Base-by-base conservation (phyloP, 2,329 filamentous ascomycete genomes). In the Epichloe sibirici region DNA sequence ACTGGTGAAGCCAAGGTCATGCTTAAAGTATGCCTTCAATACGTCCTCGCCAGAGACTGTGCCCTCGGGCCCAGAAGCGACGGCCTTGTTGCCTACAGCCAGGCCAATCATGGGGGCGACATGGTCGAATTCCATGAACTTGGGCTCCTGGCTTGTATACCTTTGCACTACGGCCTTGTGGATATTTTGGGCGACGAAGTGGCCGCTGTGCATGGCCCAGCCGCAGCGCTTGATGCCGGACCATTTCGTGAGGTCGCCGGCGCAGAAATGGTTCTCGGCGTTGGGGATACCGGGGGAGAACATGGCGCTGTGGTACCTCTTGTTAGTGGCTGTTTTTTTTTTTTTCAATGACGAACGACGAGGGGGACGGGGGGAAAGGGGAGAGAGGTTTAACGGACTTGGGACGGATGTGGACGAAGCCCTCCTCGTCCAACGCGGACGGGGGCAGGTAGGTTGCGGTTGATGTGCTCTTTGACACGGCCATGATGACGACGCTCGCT, bases 201-300 rank as follows among this genome's bases (percentile, higher is more conserved):
- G 78, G 39, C 86, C 87, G 73, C 83, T 82, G 62, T 86, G 79
- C 77, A 90, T 87, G 37, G 87, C 87, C 15, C 74, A 79, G 25
- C 87, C 86, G 60, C 83, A 88, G 45, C 87, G 83, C 72, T 89
- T 90, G 70, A 91, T 89, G 44, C 86, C 86, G 0, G 83, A 78
- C 86, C 87, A 90, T 47, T 73, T 70, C 35, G 77, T 78, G 15
- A 86, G 71, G 62, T 91, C 87, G 15, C 87, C 87, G 25, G 80
- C 74, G 12, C 82, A 85, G 60, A 84, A 86, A 65, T 90, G 86
- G 31, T 68, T 66, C 0, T 71, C 68, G 12, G 77, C 67, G 57
- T 88, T 84, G 4, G 81, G 73, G 0, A 79, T 71, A 0, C 68
- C 69, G 2, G 68, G 59, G 1, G 73, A 66, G 64, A 86, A 82